phyloP scores from a whole-genome alignment of 371 early-diverging fungal genomes.

The Mucor plumbeus region DNA sequence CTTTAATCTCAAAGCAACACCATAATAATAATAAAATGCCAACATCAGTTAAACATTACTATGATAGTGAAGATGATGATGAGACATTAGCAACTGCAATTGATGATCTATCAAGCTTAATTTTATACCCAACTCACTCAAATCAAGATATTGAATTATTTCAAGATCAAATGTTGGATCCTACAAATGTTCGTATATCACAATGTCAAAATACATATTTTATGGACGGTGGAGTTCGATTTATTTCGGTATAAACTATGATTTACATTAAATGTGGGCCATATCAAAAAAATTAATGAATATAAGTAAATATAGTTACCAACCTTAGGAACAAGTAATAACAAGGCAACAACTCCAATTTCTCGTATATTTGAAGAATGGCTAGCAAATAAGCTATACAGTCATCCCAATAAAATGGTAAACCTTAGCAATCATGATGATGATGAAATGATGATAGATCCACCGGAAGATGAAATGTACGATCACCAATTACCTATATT shows the following conservation, averaged over 20 bases:
- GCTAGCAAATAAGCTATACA: slow-evolving; percentile 41
- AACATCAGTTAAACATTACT: slow-evolving; percentile 16
- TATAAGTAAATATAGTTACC: slow-evolving; percentile 30
- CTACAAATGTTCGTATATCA: slow-evolving; percentile 32
- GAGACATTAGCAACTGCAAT: slow-evolving; percentile 31
- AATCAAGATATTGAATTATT: slow-evolving; percentile 18
- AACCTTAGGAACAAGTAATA: slow-evolving; percentile 41
- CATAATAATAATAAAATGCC: slow-evolving; percentile 12
- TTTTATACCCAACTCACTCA: slow-evolving; percentile 24
- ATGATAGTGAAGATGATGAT: slow-evolving; percentile 32
- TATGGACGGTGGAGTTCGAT: slow-evolving; percentile 45
- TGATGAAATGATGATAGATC: slow-evolving; percentile 17
- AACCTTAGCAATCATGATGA: slow-evolving; percentile 13
- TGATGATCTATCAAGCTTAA: slow-evolving; percentile 29
- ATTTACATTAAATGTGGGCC: background rate
- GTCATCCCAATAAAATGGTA: slow-evolving; percentile 24
- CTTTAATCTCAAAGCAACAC: slow-evolving; percentile 13
- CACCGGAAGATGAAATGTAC: slow-evolving; percentile 12
- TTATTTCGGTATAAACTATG: slow-evolving; percentile 40
- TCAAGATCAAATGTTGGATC: slow-evolving; percentile 32
- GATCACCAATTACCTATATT: slow-evolving; percentile 39
- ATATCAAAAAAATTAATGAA: background rate
- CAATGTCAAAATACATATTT: slow-evolving; percentile 42
- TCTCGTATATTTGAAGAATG: slow-evolving; percentile 47
- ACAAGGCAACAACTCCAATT: slow-evolving; percentile 40